Conservation (phyloP, 495 filamentous ascomycete genomes). For the Echria macrotheca region DNA sequence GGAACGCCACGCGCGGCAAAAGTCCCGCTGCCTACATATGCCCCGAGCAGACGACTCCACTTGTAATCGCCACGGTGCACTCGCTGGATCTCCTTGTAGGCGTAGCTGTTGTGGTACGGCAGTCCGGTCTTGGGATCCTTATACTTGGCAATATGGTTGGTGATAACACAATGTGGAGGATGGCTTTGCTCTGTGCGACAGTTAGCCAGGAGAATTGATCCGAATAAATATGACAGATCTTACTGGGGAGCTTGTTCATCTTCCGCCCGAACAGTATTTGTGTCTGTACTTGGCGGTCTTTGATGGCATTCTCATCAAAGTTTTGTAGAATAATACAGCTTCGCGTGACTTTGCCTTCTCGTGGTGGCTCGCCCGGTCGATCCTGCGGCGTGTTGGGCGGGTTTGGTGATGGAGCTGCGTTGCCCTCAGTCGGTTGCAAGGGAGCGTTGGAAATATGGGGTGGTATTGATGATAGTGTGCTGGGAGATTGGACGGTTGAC, state of each 20-base stretch:
- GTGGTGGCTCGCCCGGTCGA: slow-evolving; percentile 15
- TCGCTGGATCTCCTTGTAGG: slow-evolving; percentile 65
- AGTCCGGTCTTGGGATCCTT: slow-evolving; percentile 72
- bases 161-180: slow-evolving; percentile 65
- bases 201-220: slow-evolving; percentile 7
- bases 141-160: slow-evolving; percentile 69
- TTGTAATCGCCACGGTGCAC: slow-evolving; percentile 61
- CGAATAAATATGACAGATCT: slow-evolving; percentile 13
- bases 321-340: slow-evolving; percentile 54
- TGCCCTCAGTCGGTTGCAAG: slow-evolving; percentile 13
- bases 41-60: slow-evolving; percentile 71
- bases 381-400: slow-evolving; percentile 20
- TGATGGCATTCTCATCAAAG: slow-evolving; percentile 48
- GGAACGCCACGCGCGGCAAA: slow-evolving; percentile 64
- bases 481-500: slow-evolving; percentile 1
- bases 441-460: slow-evolving; percentile 2
- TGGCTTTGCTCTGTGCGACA: slow-evolving; percentile 38
- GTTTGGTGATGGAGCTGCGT: slow-evolving; percentile 11
- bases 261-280: slow-evolving; percentile 49
- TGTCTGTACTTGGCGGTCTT: slow-evolving; percentile 49
- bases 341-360: slow-evolving; percentile 36
- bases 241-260: slow-evolving; percentile 49
- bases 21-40: slow-evolving; percentile 61
- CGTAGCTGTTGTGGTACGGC: slow-evolving; percentile 67
- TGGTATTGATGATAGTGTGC: slow-evolving; percentile 8